Base-by-base conservation (phyloP, 2,329 filamentous ascomycete species). In the Ophiostoma pallidulum region DNA sequence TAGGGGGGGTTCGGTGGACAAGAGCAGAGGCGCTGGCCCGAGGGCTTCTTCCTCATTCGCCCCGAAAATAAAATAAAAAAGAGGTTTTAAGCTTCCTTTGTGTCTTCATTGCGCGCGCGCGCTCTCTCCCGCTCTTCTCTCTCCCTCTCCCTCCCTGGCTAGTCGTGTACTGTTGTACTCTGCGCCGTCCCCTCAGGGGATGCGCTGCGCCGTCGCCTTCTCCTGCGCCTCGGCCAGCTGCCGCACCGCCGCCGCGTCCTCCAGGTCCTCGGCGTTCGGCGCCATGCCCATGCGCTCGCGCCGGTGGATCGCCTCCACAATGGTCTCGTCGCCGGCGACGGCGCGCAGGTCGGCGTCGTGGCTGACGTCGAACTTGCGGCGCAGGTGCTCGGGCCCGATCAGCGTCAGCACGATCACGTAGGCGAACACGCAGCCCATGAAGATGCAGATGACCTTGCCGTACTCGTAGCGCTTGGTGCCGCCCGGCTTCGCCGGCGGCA, bases 381-480 rank as follows among this genome's bases (percentile, higher is more conserved):
- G 60, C 45, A 77, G 58, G 49, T 74, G 68, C 64, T 78, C 75
- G 1, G 75, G 75, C 0, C 84, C 84, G 3, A 86, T 37, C 9
- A 86, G 62, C 0, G 81, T 82, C 47, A 87, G 60, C 6, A 78
- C 1, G 32, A 81, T 71, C n/a, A 77, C 69, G 51, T 78, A 81
- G 22, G 59, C 73, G 56, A 76, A 94, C 1, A 94, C 87, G 56
- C 83, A 88, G 1, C 74, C 89, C 84, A 95, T 89, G 66, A 95
- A 94, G 59, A 94, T 92, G 60, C 82, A 87, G 54, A 94, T 91
- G 9, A 94, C 87, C 56, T 82, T 82, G 33, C 86, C 87, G 56
- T 94, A 94, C 50, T 86, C 68, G 62, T 83, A 87, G 3, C 83
- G 70, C 40, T 65, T n/a, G n/a, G n/a, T 62, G 28, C 66, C 62